These are phyloP conservation scores for Jacaranda mimosifolia DNA, from an alignment of 257 asterid species.

Conservation along the genomic window DNA sequence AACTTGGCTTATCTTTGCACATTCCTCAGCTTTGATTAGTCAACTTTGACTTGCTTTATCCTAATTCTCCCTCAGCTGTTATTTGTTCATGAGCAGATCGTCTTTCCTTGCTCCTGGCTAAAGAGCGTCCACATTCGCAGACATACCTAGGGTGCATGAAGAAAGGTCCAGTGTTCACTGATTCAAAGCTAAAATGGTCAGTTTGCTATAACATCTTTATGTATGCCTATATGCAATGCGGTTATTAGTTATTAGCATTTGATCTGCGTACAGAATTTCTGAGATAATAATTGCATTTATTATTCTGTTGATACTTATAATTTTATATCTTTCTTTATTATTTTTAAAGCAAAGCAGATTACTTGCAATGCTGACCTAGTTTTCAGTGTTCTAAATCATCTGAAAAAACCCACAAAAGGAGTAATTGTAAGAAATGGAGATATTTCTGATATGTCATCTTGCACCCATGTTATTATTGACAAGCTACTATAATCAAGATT, in stretches of 20 bases:
- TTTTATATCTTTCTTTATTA: no score
- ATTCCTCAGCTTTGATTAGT: conserved; percentile 8
- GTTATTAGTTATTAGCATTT: conserved; percentile 23
- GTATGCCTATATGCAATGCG: neutral
- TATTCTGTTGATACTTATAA: no score
- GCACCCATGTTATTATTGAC: no score
- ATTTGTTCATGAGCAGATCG: conserved; percentile 66
- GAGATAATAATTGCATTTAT: no score
- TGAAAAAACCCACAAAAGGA: no score
- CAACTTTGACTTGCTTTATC: conserved; percentile 27
- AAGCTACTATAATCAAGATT: no score
- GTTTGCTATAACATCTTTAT: conserved; percentile 40
- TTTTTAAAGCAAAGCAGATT: no score
- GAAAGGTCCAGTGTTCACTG: conserved; percentile 95
- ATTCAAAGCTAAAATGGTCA: conserved; percentile 95
- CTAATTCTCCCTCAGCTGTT: conserved; percentile 26
- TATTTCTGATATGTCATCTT: no score
- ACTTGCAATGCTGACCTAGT: neutral
- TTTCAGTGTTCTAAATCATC: neutral
- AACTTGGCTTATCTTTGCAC: conserved; percentile 1
- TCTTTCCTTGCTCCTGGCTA: conserved; percentile 91
- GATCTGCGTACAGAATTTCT: conserved; percentile 25
- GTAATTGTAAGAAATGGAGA: no score
- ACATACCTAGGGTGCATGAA: conserved; percentile 99
- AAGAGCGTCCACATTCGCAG: conserved; percentile 93